These are phyloP conservation scores for Fusarium sp. DNA, from an alignment of 2,329 filamentous ascomycete genomes.

Conservation along the genomic window DNA sequence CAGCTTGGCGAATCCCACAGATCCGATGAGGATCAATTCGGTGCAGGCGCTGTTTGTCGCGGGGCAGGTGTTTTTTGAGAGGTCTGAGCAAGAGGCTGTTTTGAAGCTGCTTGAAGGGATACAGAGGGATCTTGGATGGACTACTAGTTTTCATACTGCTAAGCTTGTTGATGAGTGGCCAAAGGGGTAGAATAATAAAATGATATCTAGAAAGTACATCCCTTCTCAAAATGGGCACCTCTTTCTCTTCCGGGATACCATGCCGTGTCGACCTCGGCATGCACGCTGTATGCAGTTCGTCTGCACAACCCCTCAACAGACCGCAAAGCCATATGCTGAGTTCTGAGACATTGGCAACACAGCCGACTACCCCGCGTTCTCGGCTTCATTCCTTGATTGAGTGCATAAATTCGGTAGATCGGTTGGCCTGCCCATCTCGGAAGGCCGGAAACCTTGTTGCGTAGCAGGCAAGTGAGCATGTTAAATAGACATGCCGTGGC, in stretches of 20 bases:
- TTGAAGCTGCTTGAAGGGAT: slow-evolving; percentile 67
- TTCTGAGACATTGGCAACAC: background rate
- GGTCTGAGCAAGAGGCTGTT: slow-evolving; percentile 65
- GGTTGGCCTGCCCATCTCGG: background rate
- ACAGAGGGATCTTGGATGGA: slow-evolving; percentile 73
- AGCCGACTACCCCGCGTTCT: background rate
- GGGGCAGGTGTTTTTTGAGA: slow-evolving; percentile 52
- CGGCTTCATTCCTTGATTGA: background rate
- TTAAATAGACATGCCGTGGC: background rate
- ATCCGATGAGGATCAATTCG: slow-evolving; percentile 33
- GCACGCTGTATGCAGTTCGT: background rate
- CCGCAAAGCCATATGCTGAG: background rate
- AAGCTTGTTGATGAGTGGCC: slow-evolving; percentile 38
- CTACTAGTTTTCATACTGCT: slow-evolving; percentile 53
- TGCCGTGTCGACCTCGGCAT: background rate
- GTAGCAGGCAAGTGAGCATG: background rate
- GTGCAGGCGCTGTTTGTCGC: slow-evolving; percentile 40
- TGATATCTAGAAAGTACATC: background rate
- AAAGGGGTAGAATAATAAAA: background rate
- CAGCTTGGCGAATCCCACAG: slow-evolving; percentile 31
- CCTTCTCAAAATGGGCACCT: too few relatives aligned
- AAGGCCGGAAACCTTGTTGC: background rate
- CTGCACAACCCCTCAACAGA: background rate
- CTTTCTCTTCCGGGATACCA: background rate
- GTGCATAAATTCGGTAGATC: background rate